phyloP scores from a whole-genome alignment of 176 grass and related monocot genomes.

The Rhynchospora pubera region DNA sequence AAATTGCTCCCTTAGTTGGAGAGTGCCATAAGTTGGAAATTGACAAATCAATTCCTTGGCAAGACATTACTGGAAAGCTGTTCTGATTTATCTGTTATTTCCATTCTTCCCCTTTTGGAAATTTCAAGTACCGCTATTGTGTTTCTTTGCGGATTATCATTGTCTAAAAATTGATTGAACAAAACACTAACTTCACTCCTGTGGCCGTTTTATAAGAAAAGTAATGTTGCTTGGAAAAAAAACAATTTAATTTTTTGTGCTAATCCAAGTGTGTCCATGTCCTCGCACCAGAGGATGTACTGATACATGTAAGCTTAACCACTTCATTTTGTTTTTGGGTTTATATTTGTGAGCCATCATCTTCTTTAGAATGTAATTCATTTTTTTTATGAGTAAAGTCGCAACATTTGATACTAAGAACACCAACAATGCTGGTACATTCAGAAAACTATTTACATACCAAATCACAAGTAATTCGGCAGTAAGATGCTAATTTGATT shows the following conservation, averaged over 20 bases:
- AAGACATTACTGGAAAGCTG: conserved; percentile 76
- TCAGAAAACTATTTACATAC: neutral
- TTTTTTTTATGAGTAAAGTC: neutral
- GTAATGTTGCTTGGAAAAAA: neutral
- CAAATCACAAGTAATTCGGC: neutral
- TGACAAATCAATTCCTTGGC: conserved; percentile 39
- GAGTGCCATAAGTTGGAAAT: conserved; percentile 61
- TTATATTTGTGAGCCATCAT: neutral
- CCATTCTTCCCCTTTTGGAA: neutral
- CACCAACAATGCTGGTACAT: neutral
- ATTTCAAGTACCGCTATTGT: neutral
- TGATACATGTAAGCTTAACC: too few species aligned
- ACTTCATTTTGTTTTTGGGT: neutral
- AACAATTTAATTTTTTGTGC: neutral
- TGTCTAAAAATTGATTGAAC: too few species aligned
- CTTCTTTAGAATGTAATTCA: neutral
- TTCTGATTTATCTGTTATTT: conserved; percentile 35
- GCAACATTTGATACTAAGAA: neutral
- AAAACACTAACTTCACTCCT: too few species aligned
- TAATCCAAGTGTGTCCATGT: neutral
- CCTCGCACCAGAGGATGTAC: neutral
- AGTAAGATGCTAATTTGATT: neutral
- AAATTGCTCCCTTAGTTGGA: conserved; percentile 47
- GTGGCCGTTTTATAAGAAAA: neutral
- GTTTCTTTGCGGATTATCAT: too few species aligned